Evolutionary conservation across 2,329 filamentous ascomycete genomes (phyloP), one percentile per base, ranked within the genome.

Genomic region (Coniochaeta pulveracea): DNA sequence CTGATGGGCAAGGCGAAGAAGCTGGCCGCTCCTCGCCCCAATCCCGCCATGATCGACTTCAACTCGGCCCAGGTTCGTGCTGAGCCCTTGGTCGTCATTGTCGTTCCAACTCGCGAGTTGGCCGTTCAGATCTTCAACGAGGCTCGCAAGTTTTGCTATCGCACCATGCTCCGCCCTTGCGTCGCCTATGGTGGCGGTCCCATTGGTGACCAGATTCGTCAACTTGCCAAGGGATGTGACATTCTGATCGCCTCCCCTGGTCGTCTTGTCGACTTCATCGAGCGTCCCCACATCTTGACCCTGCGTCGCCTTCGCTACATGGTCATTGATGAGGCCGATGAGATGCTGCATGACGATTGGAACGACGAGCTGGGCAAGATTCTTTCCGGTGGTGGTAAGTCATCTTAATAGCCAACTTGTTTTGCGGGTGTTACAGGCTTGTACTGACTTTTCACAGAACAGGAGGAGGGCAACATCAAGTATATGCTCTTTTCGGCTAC

Each of bases 1-100:
- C 61, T 98, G 15, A 95, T 96, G 85, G 91, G 91, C 17, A 96
- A 96, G 60, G 85, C 83, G 5, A 91, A 86, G 60, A 88, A 86
- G 58, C 62, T 95, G 6, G 79, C 80, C 1, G 88, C 84, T 5
- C 69, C 76, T 27, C 81, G 88, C 4, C 85, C 88, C 0, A 76
- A 80, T 40, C 64, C 72, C 0, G 54, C 56, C 1, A 65, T 59
- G 0, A 80, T 76, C 47, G 58, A 71, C 9, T 56, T 67, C 3
- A 59, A 58, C 2, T 19, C 57, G 2, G 57, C 63, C 11, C 48
- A 45, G 14, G 72, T 83, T 24, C 72, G 74, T 26, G 89, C 86
- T 6, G 88, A 96, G 63, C 91, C 91, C 4, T 60, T 98, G 6
- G 82, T 96, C 0, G 64, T 96, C 18, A 69, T 98, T 34, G 70